A percentile compares a stretch with the other conserved stretches of the same genome.
Conservation (phyloP, 2,329 filamentous ascomycete genomes). For the Calonectria fujianensis region DNA sequence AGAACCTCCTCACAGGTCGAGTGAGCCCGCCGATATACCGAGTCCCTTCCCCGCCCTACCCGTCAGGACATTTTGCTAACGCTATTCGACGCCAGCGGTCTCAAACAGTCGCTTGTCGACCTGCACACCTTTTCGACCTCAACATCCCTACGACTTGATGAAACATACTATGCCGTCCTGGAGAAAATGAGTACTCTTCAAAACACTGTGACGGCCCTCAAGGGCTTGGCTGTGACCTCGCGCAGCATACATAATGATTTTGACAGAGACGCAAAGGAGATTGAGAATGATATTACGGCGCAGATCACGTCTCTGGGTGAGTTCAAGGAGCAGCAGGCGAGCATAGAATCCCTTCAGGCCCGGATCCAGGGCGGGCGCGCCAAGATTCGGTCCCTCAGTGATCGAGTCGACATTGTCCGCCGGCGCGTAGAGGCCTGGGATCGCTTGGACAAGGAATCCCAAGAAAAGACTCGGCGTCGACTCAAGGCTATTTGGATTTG, state of each 20-base stretch:
- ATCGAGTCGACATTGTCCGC: conserved; percentile 78
- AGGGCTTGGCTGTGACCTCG: conserved; percentile 79
- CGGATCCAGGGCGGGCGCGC: conserved; percentile 77
- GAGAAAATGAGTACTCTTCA: conserved; percentile 80
- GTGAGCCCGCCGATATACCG: conserved; percentile 50
- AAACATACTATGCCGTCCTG: conserved; percentile 83
- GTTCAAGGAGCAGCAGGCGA: conserved; percentile 79
- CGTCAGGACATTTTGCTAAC: conserved; percentile 49
- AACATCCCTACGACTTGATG: conserved; percentile 80
- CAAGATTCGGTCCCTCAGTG: conserved; percentile 75
- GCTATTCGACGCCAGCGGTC: conserved; percentile 61
- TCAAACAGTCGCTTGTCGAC: conserved; percentile 71
- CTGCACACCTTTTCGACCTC: conserved; percentile 77
- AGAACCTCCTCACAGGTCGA: conserved; percentile 57
- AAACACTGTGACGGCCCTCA: conserved; percentile 77
- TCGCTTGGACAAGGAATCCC: conserved; percentile 79
- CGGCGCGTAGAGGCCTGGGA: conserved; percentile 81
- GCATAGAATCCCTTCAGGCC: conserved; percentile 76
- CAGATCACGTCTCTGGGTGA: conserved; percentile 77
- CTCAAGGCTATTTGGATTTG: conserved; percentile 79
- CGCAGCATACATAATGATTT: conserved; percentile 76
- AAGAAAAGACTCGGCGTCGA: conserved; percentile 79
- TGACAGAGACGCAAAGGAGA: conserved; percentile 73
- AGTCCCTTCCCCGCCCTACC: not conserved
- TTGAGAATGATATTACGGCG: conserved; percentile 75